phyloP scores from a whole-genome alignment of 495 filamentous ascomycete species.

The Aspergillus sparsus region DNA sequence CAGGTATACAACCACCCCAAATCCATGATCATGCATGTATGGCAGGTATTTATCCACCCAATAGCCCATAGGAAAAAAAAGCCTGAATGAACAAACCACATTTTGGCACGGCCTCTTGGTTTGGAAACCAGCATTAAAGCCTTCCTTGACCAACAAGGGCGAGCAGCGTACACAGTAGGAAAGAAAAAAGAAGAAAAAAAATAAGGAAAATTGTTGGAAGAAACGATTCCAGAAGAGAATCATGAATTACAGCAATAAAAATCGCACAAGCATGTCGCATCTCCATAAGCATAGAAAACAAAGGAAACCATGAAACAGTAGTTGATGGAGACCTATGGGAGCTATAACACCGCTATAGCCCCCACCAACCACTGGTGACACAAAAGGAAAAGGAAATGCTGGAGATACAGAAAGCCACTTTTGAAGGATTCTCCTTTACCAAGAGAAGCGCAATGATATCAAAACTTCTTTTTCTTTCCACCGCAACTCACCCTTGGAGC shows the following conservation, averaged over 20 bases:
- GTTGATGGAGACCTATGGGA: slow-evolving; percentile 8
- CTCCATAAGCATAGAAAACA: slow-evolving; percentile 44
- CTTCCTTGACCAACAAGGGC: slow-evolving; percentile 49
- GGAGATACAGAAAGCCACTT: slow-evolving; percentile 51
- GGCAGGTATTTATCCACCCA: slow-evolving; percentile 31
- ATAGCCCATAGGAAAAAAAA: slow-evolving; percentile 26
- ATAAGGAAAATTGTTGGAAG: slow-evolving; percentile 18
- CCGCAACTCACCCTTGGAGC: slow-evolving; percentile 40
- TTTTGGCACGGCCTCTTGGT: slow-evolving; percentile 48
- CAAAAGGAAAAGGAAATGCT: slow-evolving; percentile 38
- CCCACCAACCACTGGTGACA: slow-evolving; percentile 29
- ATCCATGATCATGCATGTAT: slow-evolving; percentile 23
- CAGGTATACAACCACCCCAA: slow-evolving; percentile 37
- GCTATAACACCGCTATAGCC: slow-evolving; percentile 11
- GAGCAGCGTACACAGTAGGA: slow-evolving; percentile 42
- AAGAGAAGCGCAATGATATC: slow-evolving; percentile 34
- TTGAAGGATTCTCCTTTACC: slow-evolving; percentile 38
- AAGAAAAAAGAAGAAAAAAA: slow-evolving; percentile 28
- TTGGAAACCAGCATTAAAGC: slow-evolving; percentile 35
- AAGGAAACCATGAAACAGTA: slow-evolving; percentile 42
- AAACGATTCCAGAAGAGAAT: slow-evolving; percentile 34
- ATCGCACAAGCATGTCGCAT: slow-evolving; percentile 47
- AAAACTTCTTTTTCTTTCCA: slow-evolving; percentile 29
- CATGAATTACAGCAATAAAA: slow-evolving; percentile 46
- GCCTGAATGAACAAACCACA: slow-evolving; percentile 44